Evolutionary conservation across 2,329 filamentous ascomycete genomes (phyloP), one percentile per base, ranked within the genome.

Genomic region (Ceratocystis huliohia): DNA sequence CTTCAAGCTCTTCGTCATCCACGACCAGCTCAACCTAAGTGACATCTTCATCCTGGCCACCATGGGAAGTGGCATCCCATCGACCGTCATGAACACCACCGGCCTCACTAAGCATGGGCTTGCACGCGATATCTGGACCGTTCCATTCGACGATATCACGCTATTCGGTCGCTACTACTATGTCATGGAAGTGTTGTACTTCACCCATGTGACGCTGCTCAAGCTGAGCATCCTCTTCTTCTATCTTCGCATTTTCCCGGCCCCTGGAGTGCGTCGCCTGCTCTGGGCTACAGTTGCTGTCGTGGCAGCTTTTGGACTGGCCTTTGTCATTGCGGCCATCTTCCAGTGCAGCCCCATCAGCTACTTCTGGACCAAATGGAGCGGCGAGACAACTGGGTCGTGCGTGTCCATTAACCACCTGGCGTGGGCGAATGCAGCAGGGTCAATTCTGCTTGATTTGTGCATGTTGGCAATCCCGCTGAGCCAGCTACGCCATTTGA

Each of bases 301-400:
- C 67, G 75, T 74, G 66, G 48, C 72, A 1, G 6, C 73, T 0
- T 77, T 73, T 68, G 76, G 77, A 2, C 3, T 76, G 22, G 69
- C 71, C 0, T 81, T 78, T 67, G 69, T 76, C 37, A 56, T 80
- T 3, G 71, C 75, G 1, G 75, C 73, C 7, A 70, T 80, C 10
- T 79, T 81, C 62, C 76, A 80, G 67, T 82, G 81, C 72, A 71
- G 67, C 20, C 81, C 81, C 0, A 73, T 83, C 33, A 71, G 70
- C 7, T 78, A 75, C 66, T 79, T 78, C 70, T 84, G 82, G 82
- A 75, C 72, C 0, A 72, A 72, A n/a, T 84, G 81, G 81, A 78
- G 80, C 53, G 78, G 76, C 1, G 70, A 77, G 67, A 74, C 77
- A 53, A 41, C 72, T 1, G 81, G 81, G 0, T 70, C 67, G 2